These are phyloP conservation scores for Capsicum chinense DNA, from an alignment of 257 asterid genomes.

Conservation along the genomic window DNA sequence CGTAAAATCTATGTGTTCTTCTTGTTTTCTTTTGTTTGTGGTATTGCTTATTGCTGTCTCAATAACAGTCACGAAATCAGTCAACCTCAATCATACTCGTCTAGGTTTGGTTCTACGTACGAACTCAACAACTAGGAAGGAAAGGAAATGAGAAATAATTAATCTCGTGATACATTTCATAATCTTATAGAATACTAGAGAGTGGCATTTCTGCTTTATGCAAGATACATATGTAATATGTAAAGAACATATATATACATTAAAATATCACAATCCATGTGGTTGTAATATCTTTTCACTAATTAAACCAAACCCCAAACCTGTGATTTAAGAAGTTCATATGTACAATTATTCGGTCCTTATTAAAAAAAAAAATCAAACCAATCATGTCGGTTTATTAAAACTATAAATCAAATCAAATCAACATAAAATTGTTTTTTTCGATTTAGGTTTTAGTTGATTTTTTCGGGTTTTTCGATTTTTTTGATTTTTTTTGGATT, in stretches of 20 bases:
- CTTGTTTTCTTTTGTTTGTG: too few relatives aligned
- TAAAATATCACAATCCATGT: not conserved
- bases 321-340: not conserved
- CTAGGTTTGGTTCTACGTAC: not conserved
- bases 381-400: too few relatives aligned
- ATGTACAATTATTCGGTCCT: not conserved
- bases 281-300: conserved; percentile 23
- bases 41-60: too few relatives aligned
- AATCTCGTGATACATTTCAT: conserved; percentile 4
- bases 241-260: not conserved
- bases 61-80: not conserved
- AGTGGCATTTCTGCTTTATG: not conserved
- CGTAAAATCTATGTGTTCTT: too few relatives aligned
- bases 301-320: not conserved
- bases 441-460: too few relatives aligned
- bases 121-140: not conserved
- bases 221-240: not conserved
- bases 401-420: too few relatives aligned
- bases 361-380: too few relatives aligned
- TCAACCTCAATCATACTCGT: not conserved
- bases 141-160: not conserved
- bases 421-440: too few relatives aligned
- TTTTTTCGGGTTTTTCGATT: too few relatives aligned
- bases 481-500: too few relatives aligned
- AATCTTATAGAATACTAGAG: conserved; percentile 23